Percentiles rank a stretch among this genome's conserved stretches.
phyloP scores from a whole-genome alignment of 2,329 filamentous ascomycete genomes.

The Beauveria caledonica region DNA sequence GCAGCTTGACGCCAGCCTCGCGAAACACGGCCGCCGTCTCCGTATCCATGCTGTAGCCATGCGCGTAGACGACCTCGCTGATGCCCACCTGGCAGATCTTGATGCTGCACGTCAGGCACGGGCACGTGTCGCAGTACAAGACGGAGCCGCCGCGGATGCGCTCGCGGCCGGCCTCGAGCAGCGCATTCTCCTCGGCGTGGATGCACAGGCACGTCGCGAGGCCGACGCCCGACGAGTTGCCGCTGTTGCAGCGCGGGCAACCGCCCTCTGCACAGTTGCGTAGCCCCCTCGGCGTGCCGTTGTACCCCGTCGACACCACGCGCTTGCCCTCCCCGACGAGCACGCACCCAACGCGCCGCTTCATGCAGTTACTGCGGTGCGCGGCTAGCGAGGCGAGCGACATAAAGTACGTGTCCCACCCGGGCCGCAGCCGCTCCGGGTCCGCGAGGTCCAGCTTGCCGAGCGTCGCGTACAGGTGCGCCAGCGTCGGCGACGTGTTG shows the following conservation, averaged over 20 bases:
- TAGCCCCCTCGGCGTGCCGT: slow-evolving; percentile 86
- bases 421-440: slow-evolving; percentile 71
- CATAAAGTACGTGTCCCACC: slow-evolving; percentile 99
- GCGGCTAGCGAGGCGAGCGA: slow-evolving; percentile 85
- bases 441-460: slow-evolving; percentile 68
- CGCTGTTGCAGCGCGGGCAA: slow-evolving; percentile 78
- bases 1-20: slow-evolving; percentile 72
- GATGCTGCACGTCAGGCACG: slow-evolving; percentile 94
- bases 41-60: slow-evolving; percentile 89
- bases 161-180: slow-evolving; percentile 89
- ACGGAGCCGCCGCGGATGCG: slow-evolving; percentile 74
- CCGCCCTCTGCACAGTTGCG: slow-evolving; percentile 90
- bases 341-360: slow-evolving; percentile 89
- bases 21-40: slow-evolving; percentile 75
- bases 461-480: slow-evolving; percentile 65
- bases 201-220: slow-evolving; percentile 87
- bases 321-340: slow-evolving; percentile 71
- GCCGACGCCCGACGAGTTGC: slow-evolving; percentile 58
- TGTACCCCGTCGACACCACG: slow-evolving; percentile 94
- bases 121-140: slow-evolving; percentile 93
- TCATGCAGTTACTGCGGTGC: slow-evolving; percentile 95
- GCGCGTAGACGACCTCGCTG: slow-evolving; percentile 87
- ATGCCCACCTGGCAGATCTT: slow-evolving; percentile 98
- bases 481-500: slow-evolving; percentile 68
- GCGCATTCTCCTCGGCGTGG: slow-evolving; percentile 96